Conservation (phyloP, 176 grass and related monocot species). For the Zoysia pacifica region DNA sequence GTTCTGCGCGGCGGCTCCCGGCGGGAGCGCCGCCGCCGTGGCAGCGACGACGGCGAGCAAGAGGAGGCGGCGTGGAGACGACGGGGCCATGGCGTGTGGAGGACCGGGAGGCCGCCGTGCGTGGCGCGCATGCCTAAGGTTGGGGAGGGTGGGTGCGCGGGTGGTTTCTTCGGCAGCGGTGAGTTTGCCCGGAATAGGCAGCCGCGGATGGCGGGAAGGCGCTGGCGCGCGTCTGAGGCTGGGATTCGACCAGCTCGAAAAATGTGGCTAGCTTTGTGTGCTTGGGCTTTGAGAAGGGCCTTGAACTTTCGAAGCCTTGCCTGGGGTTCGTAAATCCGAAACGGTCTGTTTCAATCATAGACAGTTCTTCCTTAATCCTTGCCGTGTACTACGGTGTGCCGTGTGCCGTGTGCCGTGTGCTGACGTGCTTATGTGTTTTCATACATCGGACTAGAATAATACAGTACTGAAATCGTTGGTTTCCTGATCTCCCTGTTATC, state of each 20-base stretch:
- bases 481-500: no score
- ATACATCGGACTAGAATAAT: no score
- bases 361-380: no score
- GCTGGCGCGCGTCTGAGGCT: constrained; percentile 3
- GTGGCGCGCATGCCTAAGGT: constrained; percentile 40
- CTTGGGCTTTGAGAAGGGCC: no score
- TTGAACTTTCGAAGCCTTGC: no score
- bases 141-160: constrained; percentile 25
- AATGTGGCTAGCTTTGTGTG: background rate
- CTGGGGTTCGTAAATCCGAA: no score
- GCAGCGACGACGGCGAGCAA: background rate
- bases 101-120: constrained; percentile 50
- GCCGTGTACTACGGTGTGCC: no score
- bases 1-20: background rate
- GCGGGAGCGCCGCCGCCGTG: background rate
- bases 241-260: constrained; percentile 15
- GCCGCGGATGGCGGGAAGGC: constrained; percentile 43
- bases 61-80: constrained; percentile 9
- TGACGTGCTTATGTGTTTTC: no score
- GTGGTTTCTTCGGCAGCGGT: constrained; percentile 29
- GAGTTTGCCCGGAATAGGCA: constrained; percentile 38
- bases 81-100: constrained; percentile 43
- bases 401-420: no score
- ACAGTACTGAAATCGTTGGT: no score
- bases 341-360: no score